Percentiles rank a stretch among this genome's conserved stretches.
These are phyloP conservation scores for Sporobolus alterniflorus DNA, from an alignment of 202 grass and related monocot genomes.

Conservation along the genomic window DNA sequence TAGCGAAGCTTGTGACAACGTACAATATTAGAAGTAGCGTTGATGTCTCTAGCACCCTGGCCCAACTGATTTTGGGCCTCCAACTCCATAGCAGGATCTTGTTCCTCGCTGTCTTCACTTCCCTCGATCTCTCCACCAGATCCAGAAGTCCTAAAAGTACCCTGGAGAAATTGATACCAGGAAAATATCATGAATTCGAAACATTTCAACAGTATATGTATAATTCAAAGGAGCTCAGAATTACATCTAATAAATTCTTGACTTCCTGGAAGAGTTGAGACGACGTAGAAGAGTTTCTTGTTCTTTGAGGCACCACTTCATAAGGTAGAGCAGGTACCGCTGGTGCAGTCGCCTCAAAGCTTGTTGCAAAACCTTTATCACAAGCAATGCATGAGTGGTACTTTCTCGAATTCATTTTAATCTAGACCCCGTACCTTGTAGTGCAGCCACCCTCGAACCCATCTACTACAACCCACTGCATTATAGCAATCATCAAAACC, in stretches of 20 bases:
- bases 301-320: slow-evolving; percentile 28
- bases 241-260: slow-evolving; percentile 26
- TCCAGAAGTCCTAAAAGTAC: slow-evolving; percentile 3
- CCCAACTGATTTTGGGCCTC: slow-evolving; percentile 16
- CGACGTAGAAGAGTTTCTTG: not conserved
- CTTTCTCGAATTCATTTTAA: not conserved
- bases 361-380: slow-evolving; percentile 31
- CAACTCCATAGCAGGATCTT: not conserved
- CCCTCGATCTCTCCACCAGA: not conserved
- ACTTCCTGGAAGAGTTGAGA: slow-evolving; percentile 21
- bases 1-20: not conserved
- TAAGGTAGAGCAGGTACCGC: slow-evolving; percentile 24
- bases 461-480: too few relatives aligned
- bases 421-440: too few relatives aligned
- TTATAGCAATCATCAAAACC: too few relatives aligned
- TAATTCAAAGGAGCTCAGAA: not conserved
- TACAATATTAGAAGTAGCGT: slow-evolving; percentile 3
- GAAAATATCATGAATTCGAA: not conserved
- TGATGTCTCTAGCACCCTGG: not conserved
- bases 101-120: slow-evolving; percentile 34
- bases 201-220: not conserved
- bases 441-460: too few relatives aligned
- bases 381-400: not conserved
- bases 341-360: slow-evolving; percentile 11
- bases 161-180: slow-evolving; percentile 39